Conservation (phyloP, 306 rosid species). For the Sicyos baderoa region DNA sequence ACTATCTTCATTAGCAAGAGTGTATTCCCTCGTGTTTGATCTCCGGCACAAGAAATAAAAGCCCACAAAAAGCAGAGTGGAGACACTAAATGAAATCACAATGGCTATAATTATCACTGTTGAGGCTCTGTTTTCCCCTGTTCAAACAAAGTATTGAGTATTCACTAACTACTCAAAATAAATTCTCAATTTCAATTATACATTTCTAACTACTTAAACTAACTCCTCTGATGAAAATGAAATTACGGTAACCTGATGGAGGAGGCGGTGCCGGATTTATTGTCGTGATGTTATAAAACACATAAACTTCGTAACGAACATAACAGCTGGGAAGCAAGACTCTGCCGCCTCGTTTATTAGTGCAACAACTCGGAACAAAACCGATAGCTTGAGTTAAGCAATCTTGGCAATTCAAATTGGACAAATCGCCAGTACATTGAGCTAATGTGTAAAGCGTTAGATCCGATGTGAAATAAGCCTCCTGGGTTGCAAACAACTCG, state of each 20-base stretch:
- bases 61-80: background rate
- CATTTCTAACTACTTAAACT: too few species aligned
- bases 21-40: background rate
- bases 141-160: too few species aligned
- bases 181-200: too few species aligned
- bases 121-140: slow-evolving; percentile 16
- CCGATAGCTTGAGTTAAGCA: slow-evolving; percentile 7
- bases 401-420: background rate
- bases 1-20: background rate
- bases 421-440: slow-evolving; percentile 32
- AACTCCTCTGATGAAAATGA: too few species aligned
- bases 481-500: background rate
- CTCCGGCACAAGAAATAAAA: slow-evolving; percentile 14
- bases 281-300: background rate
- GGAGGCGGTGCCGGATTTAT: background rate
- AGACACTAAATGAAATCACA: slow-evolving; percentile 14
- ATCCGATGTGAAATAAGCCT: background rate
- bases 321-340: slow-evolving; percentile 27
- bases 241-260: background rate
- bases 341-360: slow-evolving; percentile 16
- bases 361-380: background rate
- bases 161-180: too few species aligned
- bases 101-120: background rate
- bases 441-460: slow-evolving; percentile 14
- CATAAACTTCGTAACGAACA: slow-evolving; percentile 24